Evolutionary conservation across 495 filamentous ascomycete genomes (phyloP).

Genomic region (Bombardia bombarda): DNA sequence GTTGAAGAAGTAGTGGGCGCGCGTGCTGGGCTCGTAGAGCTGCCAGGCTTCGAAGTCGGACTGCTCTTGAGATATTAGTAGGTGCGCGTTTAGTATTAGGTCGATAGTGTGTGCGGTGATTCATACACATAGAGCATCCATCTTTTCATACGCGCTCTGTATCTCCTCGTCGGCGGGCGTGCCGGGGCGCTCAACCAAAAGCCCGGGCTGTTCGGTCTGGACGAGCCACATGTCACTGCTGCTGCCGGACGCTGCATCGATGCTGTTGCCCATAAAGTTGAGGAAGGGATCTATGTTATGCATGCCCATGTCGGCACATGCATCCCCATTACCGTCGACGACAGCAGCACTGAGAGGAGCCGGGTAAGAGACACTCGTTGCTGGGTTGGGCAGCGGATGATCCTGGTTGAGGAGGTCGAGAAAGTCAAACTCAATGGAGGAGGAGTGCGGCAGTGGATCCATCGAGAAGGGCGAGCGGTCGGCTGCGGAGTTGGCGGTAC

Average conservation of each 20-base stretch:
- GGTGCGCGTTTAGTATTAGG: no score
- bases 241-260: background rate
- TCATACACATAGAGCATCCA: slow-evolving; percentile 20
- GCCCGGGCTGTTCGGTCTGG: background rate
- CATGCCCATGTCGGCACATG: background rate
- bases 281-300: background rate
- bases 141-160: slow-evolving; percentile 6
- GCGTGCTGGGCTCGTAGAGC: slow-evolving; percentile 23
- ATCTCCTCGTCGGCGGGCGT: slow-evolving; percentile 11
- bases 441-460: no score
- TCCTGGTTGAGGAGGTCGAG: background rate
- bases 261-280: background rate
- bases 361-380: background rate
- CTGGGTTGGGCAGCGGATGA: background rate
- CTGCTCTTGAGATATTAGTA: slow-evolving; percentile 8
- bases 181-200: slow-evolving; percentile 1
- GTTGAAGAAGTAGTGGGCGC: slow-evolving; percentile 17
- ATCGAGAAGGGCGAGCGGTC: background rate
- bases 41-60: slow-evolving; percentile 25
- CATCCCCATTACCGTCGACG: background rate
- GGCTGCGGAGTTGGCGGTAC: background rate
- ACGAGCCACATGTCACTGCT: slow-evolving; percentile 2
- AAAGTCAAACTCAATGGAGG: background rate
- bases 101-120: no score
- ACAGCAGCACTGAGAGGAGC: background rate